These are phyloP conservation scores for Neofusicoccum sp. DNA, from an alignment of 2,329 filamentous ascomycete species.

Conservation along the genomic window DNA sequence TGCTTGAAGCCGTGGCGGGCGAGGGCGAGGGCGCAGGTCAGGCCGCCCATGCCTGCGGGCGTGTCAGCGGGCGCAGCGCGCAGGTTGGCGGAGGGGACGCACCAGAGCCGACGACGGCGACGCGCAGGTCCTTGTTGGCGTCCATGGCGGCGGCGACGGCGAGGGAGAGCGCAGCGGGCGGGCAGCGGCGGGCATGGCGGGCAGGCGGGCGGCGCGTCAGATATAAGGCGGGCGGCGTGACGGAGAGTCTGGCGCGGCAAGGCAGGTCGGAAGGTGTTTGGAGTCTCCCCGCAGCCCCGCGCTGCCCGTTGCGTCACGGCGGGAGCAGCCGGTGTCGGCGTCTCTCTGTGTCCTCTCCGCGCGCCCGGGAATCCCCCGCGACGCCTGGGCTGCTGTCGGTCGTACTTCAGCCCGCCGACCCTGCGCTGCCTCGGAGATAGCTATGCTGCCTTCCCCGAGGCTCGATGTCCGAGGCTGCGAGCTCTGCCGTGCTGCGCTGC, in stretches of 20 bases:
- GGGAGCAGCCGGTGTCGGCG: conserved; percentile 10
- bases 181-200: not conserved
- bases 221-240: not conserved
- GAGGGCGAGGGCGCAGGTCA: conserved; percentile 71
- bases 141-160: not conserved
- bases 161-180: not conserved
- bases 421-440: conserved; percentile 3
- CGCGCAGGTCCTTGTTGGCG: conserved; percentile 14
- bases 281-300: too few species aligned
- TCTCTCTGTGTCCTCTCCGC: not conserved
- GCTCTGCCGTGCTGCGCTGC: not conserved
- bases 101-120: conserved; percentile 21
- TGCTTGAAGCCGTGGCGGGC: conserved; percentile 75
- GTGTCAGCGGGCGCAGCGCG: not conserved
- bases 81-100: not conserved
- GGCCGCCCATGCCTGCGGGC: conserved; percentile 72
- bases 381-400: not conserved
- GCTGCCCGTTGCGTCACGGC: not conserved
- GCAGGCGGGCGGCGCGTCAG: not conserved
- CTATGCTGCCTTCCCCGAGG: not conserved
- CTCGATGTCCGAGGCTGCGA: not conserved
- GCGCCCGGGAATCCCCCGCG: not conserved
- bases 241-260: not conserved
- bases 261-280: not conserved
- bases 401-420: not conserved